Conservation (phyloP, 2,329 filamentous ascomycete genomes). For the Fusarium burgessii region DNA sequence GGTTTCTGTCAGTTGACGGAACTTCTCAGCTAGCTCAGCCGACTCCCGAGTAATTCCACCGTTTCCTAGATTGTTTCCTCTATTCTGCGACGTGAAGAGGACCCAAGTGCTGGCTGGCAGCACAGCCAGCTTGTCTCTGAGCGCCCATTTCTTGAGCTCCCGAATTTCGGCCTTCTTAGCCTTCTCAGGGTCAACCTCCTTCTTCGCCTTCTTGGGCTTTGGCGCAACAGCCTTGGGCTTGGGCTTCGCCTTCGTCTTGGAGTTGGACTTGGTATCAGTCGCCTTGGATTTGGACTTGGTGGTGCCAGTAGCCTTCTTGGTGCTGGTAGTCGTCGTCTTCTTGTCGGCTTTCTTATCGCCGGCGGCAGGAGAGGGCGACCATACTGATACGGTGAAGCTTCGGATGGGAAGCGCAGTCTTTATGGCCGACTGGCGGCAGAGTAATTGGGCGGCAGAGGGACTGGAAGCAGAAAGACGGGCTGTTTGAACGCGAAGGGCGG, state of each 20-base stretch:
- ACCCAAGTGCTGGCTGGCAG: conserved; percentile 53
- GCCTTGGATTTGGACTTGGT: conserved; percentile 19
- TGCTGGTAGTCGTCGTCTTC: conserved; percentile 29
- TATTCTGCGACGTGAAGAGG: conserved; percentile 54
- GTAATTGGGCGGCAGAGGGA: conserved; percentile 39
- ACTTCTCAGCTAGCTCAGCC: conserved; percentile 49
- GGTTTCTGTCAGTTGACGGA: conserved; percentile 54
- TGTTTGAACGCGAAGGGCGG: conserved; percentile 51
- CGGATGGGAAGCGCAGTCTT: conserved; percentile 42
- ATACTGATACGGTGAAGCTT: conserved; percentile 50
- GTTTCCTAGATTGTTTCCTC: conserved; percentile 11
- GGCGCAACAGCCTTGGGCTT: conserved; percentile 43
- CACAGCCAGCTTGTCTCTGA: conserved; percentile 55
- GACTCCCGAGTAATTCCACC: conserved; percentile 41
- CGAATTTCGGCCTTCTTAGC: conserved; percentile 47
- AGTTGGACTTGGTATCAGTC: conserved; percentile 45
- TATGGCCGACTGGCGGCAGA: conserved; percentile 35
- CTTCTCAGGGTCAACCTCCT: conserved; percentile 53
- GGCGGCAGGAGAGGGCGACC: conserved; percentile 43
- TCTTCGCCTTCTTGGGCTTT: conserved; percentile 50
- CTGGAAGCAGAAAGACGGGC: conserved; percentile 41
- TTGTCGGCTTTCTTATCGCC: conserved; percentile 35
- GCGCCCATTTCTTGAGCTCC: conserved; percentile 56
- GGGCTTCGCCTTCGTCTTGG: conserved; percentile 48
- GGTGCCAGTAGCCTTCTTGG: conserved; percentile 40